A percentile compares a stretch with the other conserved stretches of the same genome.
These are phyloP conservation scores for Sporothrix brasiliensis DNA, from an alignment of 2,329 filamentous ascomycete genomes.

Conservation along the genomic window DNA sequence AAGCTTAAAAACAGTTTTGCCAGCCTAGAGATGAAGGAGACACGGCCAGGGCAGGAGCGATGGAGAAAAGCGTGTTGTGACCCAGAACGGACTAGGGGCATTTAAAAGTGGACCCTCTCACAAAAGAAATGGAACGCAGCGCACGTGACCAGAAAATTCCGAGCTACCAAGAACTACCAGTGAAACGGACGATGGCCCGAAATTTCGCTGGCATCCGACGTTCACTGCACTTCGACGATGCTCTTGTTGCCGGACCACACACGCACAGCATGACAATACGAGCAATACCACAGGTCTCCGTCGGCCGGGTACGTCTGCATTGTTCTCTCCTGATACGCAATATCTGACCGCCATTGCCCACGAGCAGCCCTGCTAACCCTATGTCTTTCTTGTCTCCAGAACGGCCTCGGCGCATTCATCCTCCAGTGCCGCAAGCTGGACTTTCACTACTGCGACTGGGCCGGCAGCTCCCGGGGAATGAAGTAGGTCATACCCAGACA, in stretches of 20 bases:
- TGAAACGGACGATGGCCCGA: slow-evolving; percentile 1
- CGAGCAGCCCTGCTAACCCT: not conserved
- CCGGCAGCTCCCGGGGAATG: slow-evolving; percentile 91
- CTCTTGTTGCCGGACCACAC: slow-evolving; percentile 26
- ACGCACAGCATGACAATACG: slow-evolving; percentile 37
- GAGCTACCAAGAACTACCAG: not conserved
- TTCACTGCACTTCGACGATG: slow-evolving; percentile 3
- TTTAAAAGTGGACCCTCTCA: not conserved
- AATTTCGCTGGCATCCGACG: slow-evolving; percentile 23
- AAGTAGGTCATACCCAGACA: slow-evolving; percentile 60
- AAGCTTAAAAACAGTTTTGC: slow-evolving; percentile 24
- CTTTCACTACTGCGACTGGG: slow-evolving; percentile 97
- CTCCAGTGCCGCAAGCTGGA: slow-evolving; percentile 95
- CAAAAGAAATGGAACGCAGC: not conserved
- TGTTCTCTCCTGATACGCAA: not conserved
- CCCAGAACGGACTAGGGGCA: not conserved
- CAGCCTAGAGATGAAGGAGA: slow-evolving; percentile 26
- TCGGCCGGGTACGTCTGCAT: slow-evolving; percentile 34
- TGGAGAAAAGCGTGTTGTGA: slow-evolving; percentile 22
- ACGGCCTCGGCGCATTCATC: slow-evolving; percentile 95
- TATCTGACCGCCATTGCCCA: not conserved
- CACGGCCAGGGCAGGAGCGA: slow-evolving; percentile 19
- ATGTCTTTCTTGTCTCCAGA: slow-evolving; percentile 55
- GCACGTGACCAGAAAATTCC: slow-evolving; percentile 28
- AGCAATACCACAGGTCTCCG: slow-evolving; percentile 37